phyloP scores from a whole-genome alignment of 257 asterid genomes.

The Forsythia suspensa region DNA sequence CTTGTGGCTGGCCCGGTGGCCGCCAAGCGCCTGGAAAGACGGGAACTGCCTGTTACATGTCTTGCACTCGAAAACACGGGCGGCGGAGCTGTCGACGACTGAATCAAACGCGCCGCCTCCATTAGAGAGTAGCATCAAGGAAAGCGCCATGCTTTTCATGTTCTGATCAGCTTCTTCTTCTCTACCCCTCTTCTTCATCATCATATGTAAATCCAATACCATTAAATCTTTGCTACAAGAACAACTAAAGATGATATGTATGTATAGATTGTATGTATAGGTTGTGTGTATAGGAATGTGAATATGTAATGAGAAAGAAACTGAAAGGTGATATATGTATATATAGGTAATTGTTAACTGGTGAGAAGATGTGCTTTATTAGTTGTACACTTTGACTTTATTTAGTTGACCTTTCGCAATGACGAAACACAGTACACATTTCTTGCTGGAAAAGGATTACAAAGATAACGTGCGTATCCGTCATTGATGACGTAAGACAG shows the following conservation, averaged over 20 bases:
- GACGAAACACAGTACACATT: not conserved
- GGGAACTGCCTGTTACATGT: constrained; percentile 40
- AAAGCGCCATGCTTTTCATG: constrained; percentile 40
- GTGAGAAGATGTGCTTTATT: not conserved
- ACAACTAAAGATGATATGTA: not conserved
- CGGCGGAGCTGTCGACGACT: not conserved
- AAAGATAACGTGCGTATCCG: not conserved
- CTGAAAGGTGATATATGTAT: constrained; percentile 3
- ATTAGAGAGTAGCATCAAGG: constrained; percentile 37
- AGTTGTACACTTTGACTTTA: constrained; percentile 25
- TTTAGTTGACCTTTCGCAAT: constrained; percentile 21
- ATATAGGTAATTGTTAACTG: constrained; percentile 5
- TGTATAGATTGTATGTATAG: constrained; percentile 1
- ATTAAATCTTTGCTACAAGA: not conserved
- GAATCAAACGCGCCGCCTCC: not conserved
- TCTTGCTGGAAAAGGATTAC: not conserved
- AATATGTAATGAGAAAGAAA: constrained; percentile 8
- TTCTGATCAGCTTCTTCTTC: constrained; percentile 10
- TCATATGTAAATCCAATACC: constrained; percentile 15
- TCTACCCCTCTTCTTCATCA: constrained; percentile 37
- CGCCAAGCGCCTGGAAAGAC: constrained; percentile 48
- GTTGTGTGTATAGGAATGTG: not conserved
- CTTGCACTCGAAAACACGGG: constrained; percentile 44
- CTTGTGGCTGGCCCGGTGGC: constrained; percentile 51
- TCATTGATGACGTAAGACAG: not conserved